Conservation (phyloP, 2,329 filamentous ascomycete species). For the Diaporthe vexans region DNA sequence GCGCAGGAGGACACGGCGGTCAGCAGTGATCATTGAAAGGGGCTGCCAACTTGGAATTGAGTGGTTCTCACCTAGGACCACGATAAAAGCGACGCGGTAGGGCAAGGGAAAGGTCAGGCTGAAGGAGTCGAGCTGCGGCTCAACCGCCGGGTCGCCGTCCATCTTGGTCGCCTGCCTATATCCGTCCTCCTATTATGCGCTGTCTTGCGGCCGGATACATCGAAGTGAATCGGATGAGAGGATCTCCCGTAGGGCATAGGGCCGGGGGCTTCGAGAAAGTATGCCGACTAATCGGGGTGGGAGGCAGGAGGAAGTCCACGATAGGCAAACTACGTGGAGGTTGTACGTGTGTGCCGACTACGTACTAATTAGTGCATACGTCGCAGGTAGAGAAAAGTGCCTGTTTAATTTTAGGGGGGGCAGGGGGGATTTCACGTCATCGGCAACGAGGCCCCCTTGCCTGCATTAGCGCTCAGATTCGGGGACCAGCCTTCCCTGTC, state of each 20-base stretch:
- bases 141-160: conserved; percentile 81
- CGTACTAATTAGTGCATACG: conserved; percentile 23
- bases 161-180: conserved; percentile 58
- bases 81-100: conserved; percentile 87
- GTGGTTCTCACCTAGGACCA: conserved; percentile 80
- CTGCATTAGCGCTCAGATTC: conserved; percentile 32
- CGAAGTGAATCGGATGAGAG: not conserved
- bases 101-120: conserved; percentile 89
- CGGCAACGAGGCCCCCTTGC: conserved; percentile 20
- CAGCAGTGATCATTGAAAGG: not conserved
- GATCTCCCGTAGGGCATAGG: conserved; percentile 19
- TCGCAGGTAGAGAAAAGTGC: conserved; percentile 28
- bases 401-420: conserved; percentile 38
- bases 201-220: conserved; percentile 37
- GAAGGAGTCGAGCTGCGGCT: conserved; percentile 84
- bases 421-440: conserved; percentile 36
- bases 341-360: not conserved
- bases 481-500: conserved; percentile 28
- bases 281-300: not conserved
- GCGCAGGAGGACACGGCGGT: conserved; percentile 4
- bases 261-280: conserved; percentile 1
- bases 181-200: conserved; percentile 35
- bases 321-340: conserved; percentile 19
- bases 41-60: conserved; percentile 12
- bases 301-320: not conserved